Evolutionary conservation across 768 basidiomycete genomes (phyloP).

Genomic region (Solioccasus polychromus): DNA sequence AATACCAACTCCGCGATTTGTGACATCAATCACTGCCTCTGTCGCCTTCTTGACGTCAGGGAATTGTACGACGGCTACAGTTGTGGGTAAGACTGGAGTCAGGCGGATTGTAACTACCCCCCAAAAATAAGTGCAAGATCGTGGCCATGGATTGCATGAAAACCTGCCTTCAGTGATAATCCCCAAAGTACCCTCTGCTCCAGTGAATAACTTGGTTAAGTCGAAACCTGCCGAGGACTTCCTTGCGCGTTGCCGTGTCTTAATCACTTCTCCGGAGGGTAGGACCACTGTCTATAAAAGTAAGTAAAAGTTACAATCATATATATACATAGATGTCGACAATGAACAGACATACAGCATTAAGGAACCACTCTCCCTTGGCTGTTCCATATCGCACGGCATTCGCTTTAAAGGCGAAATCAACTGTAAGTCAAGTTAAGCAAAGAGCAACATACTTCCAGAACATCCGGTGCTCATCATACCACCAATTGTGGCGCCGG

Average conservation of each 20-base stretch:
- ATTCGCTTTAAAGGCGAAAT: constrained; percentile 44
- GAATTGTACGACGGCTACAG: constrained; percentile 81
- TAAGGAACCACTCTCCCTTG: constrained; percentile 88
- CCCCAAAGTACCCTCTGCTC: constrained; percentile 79
- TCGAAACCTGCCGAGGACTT: constrained; percentile 92
- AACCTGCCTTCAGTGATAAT: constrained; percentile 78
- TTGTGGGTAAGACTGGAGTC: constrained; percentile 77
- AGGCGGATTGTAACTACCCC: constrained; percentile 71
- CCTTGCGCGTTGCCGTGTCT: constrained; percentile 72
- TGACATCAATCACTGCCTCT: constrained; percentile 68
- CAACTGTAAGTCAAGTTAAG: constrained; percentile 14
- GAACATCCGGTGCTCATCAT: constrained; percentile 88
- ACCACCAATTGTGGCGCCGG: constrained; percentile 79
- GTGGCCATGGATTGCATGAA: not conserved
- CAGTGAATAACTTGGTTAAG: constrained; percentile 80
- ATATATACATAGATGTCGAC: not conserved
- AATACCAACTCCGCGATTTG: constrained; percentile 70
- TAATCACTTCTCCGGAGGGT: constrained; percentile 86
- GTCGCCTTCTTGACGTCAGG: constrained; percentile 72
- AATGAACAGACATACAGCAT: constrained; percentile 49
- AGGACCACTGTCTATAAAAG: constrained; percentile 75
- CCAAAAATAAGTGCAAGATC: not conserved
- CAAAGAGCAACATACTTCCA: constrained; percentile 52
- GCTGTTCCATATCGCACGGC: constrained; percentile 88
- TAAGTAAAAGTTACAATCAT: not conserved